A percentile compares a stretch with the other conserved stretches of the same genome.
These are phyloP conservation scores for Syzygium aromaticum DNA, from an alignment of 345 rosid genomes.

Conservation along the genomic window DNA sequence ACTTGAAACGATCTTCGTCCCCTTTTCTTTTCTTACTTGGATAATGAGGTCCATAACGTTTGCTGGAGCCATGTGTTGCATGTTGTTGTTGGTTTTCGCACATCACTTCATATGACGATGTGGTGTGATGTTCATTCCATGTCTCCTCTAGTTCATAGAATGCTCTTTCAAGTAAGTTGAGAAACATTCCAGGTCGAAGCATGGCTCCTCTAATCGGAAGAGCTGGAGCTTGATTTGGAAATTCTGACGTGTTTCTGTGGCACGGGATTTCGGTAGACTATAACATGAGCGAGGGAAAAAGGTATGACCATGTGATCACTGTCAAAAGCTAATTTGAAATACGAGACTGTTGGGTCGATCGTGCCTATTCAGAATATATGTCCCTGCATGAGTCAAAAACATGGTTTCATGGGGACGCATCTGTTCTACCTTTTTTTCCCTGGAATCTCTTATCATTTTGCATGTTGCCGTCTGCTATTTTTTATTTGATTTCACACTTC, in stretches of 20 bases:
- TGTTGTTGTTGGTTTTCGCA: neutral
- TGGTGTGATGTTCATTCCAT: neutral
- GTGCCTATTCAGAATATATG: neutral
- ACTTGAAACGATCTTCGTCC: neutral
- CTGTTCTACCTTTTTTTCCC: neutral
- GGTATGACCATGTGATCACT: neutral
- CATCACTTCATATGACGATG: neutral
- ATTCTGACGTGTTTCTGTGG: neutral
- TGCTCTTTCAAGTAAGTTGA: neutral
- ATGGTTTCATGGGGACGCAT: neutral
- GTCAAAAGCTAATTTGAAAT: neutral
- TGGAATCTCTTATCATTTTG: neutral
- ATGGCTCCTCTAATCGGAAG: neutral
- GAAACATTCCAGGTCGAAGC: neutral
- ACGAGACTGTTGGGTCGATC: neutral
- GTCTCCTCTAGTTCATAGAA: neutral
- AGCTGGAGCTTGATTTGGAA: neutral
- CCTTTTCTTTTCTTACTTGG: neutral
- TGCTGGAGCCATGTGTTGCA: neutral
- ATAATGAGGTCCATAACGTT: neutral
- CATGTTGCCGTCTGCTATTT: neutral
- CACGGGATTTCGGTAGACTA: neutral
- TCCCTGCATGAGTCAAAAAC: neutral
- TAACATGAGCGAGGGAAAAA: neutral
- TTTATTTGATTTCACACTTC: neutral